Conservation (phyloP, 306 rosid genomes). For the Lithocarpus polystachyus region DNA sequence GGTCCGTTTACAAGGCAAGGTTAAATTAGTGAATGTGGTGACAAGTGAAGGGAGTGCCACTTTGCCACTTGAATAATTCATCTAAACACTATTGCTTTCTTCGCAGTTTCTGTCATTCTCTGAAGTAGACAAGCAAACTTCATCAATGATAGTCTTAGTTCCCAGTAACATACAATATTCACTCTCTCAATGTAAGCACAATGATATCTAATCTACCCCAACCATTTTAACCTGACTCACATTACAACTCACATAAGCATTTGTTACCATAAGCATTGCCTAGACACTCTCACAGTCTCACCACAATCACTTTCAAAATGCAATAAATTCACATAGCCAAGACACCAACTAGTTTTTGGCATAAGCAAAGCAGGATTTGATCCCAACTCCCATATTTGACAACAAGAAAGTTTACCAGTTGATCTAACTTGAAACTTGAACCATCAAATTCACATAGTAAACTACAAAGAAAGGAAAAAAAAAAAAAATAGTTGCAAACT, state of each 20-base stretch:
- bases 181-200: neutral
- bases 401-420: too few species aligned
- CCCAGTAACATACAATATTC: neutral
- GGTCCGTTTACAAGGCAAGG: neutral
- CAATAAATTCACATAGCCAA: neutral
- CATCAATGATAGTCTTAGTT: neutral
- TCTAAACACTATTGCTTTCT: neutral
- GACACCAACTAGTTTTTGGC: too few species aligned
- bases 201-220: too few species aligned
- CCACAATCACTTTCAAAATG: neutral
- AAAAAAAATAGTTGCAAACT: neutral
- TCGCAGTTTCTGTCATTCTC: neutral
- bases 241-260: neutral
- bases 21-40: neutral
- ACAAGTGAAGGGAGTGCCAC: neutral
- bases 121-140: neutral
- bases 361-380: too few species aligned
- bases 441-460: neutral
- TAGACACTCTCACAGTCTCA: neutral
- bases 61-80: neutral
- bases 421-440: too few species aligned
- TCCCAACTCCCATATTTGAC: too few species aligned
- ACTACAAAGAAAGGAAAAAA: neutral
- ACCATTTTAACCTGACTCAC: neutral
- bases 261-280: neutral